A percentile compares a stretch with the other conserved stretches of the same genome.
Conservation (phyloP, 495 filamentous ascomycete genomes). For the Penicillium bovifimosum region DNA sequence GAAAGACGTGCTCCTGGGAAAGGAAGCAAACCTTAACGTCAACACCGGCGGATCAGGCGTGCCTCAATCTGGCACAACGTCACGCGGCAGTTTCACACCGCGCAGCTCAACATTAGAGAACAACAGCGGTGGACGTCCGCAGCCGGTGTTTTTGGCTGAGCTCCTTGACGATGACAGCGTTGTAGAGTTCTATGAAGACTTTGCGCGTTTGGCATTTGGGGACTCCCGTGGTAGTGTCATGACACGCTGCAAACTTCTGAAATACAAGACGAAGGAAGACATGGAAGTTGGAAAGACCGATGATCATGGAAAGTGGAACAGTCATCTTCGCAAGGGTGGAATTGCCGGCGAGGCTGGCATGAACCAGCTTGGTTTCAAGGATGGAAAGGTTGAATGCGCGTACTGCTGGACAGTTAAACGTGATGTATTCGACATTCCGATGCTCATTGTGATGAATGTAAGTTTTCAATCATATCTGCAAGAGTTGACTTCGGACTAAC, state of each 20-base stretch:
- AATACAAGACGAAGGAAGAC: constrained; percentile 76
- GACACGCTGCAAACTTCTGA: constrained; percentile 79
- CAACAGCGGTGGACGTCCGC: constrained; percentile 36
- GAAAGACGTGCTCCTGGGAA: constrained; percentile 83
- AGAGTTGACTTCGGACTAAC: constrained; percentile 7
- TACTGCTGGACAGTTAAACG: constrained; percentile 96
- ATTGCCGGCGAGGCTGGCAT: constrained; percentile 76
- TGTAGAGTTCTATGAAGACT: constrained; percentile 93
- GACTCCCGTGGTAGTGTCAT: constrained; percentile 79
- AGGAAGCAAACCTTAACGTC: constrained; percentile 81
- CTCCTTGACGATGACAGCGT: constrained; percentile 90
- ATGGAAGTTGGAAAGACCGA: constrained; percentile 40
- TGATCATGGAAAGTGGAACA: constrained; percentile 42
- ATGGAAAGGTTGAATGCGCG: constrained; percentile 89
- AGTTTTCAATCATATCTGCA: constrained; percentile 35
- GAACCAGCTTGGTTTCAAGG: constrained; percentile 66
- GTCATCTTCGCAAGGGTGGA: constrained; percentile 42
- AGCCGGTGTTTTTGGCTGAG: constrained; percentile 85
- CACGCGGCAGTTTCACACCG: constrained; percentile 48
- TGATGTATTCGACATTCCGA: constrained; percentile 97
- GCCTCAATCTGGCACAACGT: constrained; percentile 29
- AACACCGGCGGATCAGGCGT: constrained; percentile 54
- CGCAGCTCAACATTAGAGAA: constrained; percentile 29
- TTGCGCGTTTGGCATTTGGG: constrained; percentile 82
- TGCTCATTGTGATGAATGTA: constrained; percentile 96